Percentiles rank a stretch among this genome's conserved stretches.
phyloP scores from a whole-genome alignment of 176 grass and related monocot genomes.

The Sorghum bicolor region DNA sequence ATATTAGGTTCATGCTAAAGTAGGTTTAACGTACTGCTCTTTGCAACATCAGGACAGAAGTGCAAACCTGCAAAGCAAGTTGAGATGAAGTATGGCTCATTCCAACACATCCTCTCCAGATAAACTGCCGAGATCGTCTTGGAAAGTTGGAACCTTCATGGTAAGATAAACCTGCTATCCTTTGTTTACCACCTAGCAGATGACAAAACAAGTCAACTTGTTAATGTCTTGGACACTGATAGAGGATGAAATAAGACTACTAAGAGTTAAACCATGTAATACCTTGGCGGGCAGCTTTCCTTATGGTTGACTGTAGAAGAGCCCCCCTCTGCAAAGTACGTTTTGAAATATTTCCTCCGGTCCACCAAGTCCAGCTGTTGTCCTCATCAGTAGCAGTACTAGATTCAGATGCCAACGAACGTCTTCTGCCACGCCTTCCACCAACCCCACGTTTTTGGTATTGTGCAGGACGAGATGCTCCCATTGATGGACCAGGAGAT shows the following conservation, averaged over 20 bases:
- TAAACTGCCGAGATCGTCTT: slow-evolving; percentile 66
- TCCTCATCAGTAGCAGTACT: slow-evolving; percentile 48
- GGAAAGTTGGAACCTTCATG: slow-evolving; percentile 75
- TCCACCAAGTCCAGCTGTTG: slow-evolving; percentile 85
- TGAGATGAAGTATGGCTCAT: slow-evolving; percentile 72
- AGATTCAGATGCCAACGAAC: slow-evolving; percentile 54
- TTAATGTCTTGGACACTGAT: background rate
- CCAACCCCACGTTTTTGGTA: slow-evolving; percentile 74
- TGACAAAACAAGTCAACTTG: slow-evolving; percentile 21
- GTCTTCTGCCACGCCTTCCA: slow-evolving; percentile 67
- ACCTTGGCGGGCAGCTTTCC: slow-evolving; percentile 98
- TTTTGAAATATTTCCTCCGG: slow-evolving; percentile 72
- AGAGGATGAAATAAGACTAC: slow-evolving; percentile 25
- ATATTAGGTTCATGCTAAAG: slow-evolving; percentile 29
- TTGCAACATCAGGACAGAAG: slow-evolving; percentile 16
- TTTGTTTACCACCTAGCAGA: slow-evolving; percentile 67
- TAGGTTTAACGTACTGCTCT: slow-evolving; percentile 8
- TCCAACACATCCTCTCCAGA: slow-evolving; percentile 86
- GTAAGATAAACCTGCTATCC: slow-evolving; percentile 70
- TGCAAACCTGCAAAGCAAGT: slow-evolving; percentile 79
- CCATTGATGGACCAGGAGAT: slow-evolving; percentile 40
- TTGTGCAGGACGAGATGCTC: slow-evolving; percentile 52
- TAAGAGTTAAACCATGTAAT: slow-evolving; percentile 24
- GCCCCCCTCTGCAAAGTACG: slow-evolving; percentile 64
- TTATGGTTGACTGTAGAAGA: slow-evolving; percentile 42